Base-by-base conservation (phyloP, 129 eudicot species). In the Artemisia tridentata region DNA sequence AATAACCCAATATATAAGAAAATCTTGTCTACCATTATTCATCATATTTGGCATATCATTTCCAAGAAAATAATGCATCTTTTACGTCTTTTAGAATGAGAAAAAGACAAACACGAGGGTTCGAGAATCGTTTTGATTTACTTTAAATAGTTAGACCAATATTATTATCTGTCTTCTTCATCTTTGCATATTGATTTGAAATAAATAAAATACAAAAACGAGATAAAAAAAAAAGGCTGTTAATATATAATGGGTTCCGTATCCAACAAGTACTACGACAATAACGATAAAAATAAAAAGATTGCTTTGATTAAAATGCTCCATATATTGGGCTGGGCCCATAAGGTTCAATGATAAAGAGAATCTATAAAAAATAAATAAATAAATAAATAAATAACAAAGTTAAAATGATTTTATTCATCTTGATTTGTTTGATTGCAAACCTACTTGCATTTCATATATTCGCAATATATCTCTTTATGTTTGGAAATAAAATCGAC, bases 231-330 rank as follows among this genome's bases (percentile, higher is more conserved):
- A 31, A 18, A 27, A 27, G 5, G 5, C 31, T 50, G 29, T 53
- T 21, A 13, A 70, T 23, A 23, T 23, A 23, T 34, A 56, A 45
- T 70, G 75, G 65, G 75, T 70, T 70, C 65, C 65, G 75, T 71
- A 57, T 57, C 56, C 67, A 46, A 55, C 56, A 71, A 56, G 67
- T 71, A 71, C 56, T 34, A 14, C 41, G 3, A 41, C 43, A 38
- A 62, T 38, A 70, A 17, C 53, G 38, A 34, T 8, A 38, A 38
- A 41, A 12, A 34, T 34, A 7, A 19, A 71, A 56, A 71, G 45
- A 56, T 71, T 43, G 65, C 38, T n/a, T 46, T 18, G 20, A 4
- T 11, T 41, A 66, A 66, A 66, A 66, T 58, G 60, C 60, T 54
- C 55, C 55, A 34, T 34, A 6, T 34, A 34, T 34, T 34, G 41